phyloP scores from a whole-genome alignment of 768 basidiomycete species.

The Cytidiella melzeri region DNA sequence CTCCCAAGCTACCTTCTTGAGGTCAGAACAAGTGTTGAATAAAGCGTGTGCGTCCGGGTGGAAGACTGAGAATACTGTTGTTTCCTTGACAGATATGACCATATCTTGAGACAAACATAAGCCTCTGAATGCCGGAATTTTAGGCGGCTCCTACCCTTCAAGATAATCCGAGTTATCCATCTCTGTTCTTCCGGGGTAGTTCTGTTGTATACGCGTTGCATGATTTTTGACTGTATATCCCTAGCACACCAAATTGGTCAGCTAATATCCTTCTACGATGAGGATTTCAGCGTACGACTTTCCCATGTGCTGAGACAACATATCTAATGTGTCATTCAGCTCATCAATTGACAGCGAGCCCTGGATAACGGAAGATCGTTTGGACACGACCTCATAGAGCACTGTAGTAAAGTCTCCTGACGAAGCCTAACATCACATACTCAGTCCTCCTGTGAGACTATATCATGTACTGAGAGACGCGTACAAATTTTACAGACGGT shows the following conservation, averaged over 20 bases:
- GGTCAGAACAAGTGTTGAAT: slow-evolving; percentile 94
- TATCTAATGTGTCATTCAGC: slow-evolving; percentile 75
- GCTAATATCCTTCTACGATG: neutral
- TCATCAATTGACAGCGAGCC: slow-evolving; percentile 77
- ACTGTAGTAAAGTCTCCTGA: slow-evolving; percentile 89
- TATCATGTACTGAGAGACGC: too few relatives aligned
- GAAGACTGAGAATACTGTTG: slow-evolving; percentile 83
- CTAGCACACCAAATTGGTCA: slow-evolving; percentile 32
- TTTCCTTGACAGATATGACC: slow-evolving; percentile 89
- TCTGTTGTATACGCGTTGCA: slow-evolving; percentile 72
- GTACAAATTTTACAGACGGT: slow-evolving; percentile 61
- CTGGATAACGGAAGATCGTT: slow-evolving; percentile 74
- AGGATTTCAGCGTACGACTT: slow-evolving; percentile 50
- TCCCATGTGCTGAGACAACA: slow-evolving; percentile 63
- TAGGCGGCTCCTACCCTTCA: slow-evolving; percentile 63
- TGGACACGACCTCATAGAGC: slow-evolving; percentile 79
- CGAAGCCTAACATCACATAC: slow-evolving; percentile 38
- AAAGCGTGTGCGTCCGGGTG: slow-evolving; percentile 93
- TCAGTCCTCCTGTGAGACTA: neutral
- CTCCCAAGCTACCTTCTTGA: slow-evolving; percentile 90
- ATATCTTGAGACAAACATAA: slow-evolving; percentile 51
- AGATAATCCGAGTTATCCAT: slow-evolving; percentile 94
- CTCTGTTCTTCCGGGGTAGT: slow-evolving; percentile 84
- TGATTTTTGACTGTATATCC: slow-evolving; percentile 64
- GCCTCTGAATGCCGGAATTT: neutral